Conservation (phyloP, 2,329 filamentous ascomycete genomes). For the Capronia americana region DNA sequence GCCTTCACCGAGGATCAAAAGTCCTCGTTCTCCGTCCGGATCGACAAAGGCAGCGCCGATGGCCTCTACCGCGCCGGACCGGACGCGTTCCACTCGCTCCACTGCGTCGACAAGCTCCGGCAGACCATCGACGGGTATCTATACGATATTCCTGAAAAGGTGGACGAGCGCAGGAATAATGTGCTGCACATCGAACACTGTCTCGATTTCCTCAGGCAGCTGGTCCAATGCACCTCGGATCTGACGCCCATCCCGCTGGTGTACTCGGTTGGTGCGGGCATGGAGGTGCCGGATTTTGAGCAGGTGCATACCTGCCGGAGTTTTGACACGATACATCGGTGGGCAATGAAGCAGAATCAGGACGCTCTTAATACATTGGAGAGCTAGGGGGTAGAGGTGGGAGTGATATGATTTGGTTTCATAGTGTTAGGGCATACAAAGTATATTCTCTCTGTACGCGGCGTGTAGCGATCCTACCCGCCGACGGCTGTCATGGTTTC, state of each 20-base stretch:
- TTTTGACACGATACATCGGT: constrained; percentile 14
- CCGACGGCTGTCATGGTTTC: too few relatives aligned
- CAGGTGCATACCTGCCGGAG: constrained; percentile 13
- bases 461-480: too few relatives aligned
- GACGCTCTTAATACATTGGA: constrained; percentile 8
- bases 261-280: not conserved
- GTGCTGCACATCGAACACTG: constrained; percentile 14
- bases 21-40: constrained; percentile 5
- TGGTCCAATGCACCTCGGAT: constrained; percentile 10
- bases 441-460: not conserved
- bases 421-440: constrained; percentile 4
- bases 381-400: too few relatives aligned
- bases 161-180: constrained; percentile 12
- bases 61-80: constrained; percentile 8
- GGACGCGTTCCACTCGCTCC: constrained; percentile 7
- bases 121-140: constrained; percentile 13
- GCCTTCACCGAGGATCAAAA: constrained; percentile 10
- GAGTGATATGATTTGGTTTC: too few relatives aligned
- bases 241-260: constrained; percentile 8
- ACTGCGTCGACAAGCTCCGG: constrained; percentile 15
- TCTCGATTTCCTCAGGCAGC: constrained; percentile 11
- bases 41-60: constrained; percentile 17
- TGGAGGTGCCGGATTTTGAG: constrained; percentile 14
- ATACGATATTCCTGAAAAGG: constrained; percentile 12
- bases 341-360: constrained; percentile 14